Evolutionary conservation across 208 protist species (phyloP), one percentile per base, ranked within the genome.

Genomic region (Herpetomonas samuelpessoai): DNA sequence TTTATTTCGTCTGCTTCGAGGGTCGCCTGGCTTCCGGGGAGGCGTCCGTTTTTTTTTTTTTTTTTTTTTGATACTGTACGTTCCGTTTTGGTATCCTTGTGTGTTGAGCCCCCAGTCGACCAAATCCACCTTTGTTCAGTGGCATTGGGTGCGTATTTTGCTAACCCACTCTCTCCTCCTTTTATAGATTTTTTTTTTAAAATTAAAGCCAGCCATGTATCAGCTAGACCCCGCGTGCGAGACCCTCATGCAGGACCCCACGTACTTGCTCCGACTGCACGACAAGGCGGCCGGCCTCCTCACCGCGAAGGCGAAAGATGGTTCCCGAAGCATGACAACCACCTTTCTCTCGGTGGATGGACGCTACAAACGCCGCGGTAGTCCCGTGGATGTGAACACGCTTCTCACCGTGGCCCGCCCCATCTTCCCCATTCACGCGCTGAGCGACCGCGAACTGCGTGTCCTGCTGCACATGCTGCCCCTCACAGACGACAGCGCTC

Each of bases 381-480:
- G 47, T 39, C 31, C 56, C 58, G 25, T 50, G 58, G 48, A 38
- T 46, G 29, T 58, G 57, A 71, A 48, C 22, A 55, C 26, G 53
- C 64, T 68, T 45, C 30, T 56, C 30, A 62, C 31, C 50, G 50
- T 39, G 55, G 30, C 81, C 44, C 66, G 69, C 10, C 76, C 83
- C 25, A 76, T 84, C 18, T 79, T 93, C 24, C 76, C 87, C 0
- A 28, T 53, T 0, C 65, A 53, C 0, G 46, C 67, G 19, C 26
- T 88, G 25, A 53, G 62, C n/a, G 74, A 81, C 29, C 63, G 68
- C 19, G 87, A 93, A 54, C 56, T 93, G 9, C 14, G 14, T 1
- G 70, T 90, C 7, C 62, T 91, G 6, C 65, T 90, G 26, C 62
- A 75, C 14, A 57, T 86, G 30, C 25, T 87, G 0, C 71, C 73